Evolutionary conservation across 2,329 filamentous ascomycete species (phyloP).

Genomic region (Pyrenochaeta sp.): DNA sequence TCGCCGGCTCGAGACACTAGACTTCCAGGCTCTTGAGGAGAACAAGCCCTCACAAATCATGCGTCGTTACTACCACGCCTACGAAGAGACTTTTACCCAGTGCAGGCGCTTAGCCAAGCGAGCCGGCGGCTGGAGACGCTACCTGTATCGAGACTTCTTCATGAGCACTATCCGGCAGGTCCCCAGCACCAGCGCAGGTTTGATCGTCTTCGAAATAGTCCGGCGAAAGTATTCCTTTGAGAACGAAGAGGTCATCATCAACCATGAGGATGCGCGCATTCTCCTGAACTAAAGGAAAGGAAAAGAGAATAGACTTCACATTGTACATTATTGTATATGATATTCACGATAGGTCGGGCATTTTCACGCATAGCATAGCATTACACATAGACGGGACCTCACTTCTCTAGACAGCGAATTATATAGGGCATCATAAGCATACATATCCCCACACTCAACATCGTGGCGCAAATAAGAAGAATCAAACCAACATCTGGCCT

Average conservation of each 20-base stretch:
- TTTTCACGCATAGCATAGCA: constrained; percentile 2
- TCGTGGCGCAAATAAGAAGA: background rate
- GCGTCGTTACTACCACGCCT: constrained; percentile 74
- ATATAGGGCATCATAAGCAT: no score
- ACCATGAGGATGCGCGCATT: constrained; percentile 75
- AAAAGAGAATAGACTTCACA: background rate
- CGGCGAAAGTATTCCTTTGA: constrained; percentile 75
- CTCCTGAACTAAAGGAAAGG: constrained; percentile 56
- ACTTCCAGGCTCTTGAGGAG: constrained; percentile 61
- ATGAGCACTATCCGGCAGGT: constrained; percentile 77
- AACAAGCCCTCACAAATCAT: constrained; percentile 51
- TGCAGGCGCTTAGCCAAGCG: constrained; percentile 68
- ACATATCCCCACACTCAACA: background rate
- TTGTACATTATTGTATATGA: constrained; percentile 17
- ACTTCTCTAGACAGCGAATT: background rate
- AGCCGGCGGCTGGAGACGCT: constrained; percentile 65
- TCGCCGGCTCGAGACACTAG: constrained; percentile 75
- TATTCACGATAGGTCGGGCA: constrained; percentile 24
- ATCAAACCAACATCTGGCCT: background rate
- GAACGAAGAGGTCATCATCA: constrained; percentile 60
- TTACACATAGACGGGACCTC: constrained; percentile 1
- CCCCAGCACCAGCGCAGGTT: constrained; percentile 77
- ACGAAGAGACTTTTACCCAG: constrained; percentile 71
- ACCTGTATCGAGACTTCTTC: constrained; percentile 77
- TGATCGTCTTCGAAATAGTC: constrained; percentile 82